Conservation (phyloP, 352 stramenopile species). For the Phytophthora sansomeana region DNA sequence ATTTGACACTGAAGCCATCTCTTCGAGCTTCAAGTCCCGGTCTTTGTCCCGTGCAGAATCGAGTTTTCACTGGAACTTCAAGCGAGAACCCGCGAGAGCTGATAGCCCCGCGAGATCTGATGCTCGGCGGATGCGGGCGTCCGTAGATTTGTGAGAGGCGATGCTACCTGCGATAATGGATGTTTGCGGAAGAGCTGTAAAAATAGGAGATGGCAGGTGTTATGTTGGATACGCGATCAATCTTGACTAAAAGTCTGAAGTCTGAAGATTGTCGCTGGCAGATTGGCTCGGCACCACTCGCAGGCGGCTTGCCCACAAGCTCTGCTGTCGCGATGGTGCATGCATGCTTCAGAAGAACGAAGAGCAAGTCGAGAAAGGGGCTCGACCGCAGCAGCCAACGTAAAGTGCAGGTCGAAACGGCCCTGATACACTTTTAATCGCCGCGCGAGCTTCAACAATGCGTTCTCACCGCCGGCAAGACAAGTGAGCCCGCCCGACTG, state of each 20-base stretch:
- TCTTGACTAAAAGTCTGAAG: too few species aligned
- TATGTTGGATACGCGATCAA: too few species aligned
- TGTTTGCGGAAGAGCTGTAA: background rate
- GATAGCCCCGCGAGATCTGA: background rate
- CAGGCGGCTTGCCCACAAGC: too few species aligned
- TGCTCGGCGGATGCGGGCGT: too few species aligned
- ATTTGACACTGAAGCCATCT: conserved; percentile 28
- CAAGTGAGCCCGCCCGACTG: background rate
- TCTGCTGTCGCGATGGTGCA: too few species aligned
- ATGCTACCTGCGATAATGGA: background rate
- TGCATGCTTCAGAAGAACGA: too few species aligned
- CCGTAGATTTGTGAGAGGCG: background rate
- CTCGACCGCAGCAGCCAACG: too few species aligned
- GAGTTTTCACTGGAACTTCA: conserved; percentile 8
- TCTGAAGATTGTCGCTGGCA: background rate
- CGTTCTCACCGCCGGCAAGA: background rate
- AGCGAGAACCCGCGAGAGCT: background rate
- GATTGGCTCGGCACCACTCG: too few species aligned
- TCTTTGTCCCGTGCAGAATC: conserved; percentile 5
- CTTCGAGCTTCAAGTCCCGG: conserved; percentile 20
- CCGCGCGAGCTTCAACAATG: background rate
- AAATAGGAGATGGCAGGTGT: background rate
- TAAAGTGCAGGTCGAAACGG: background rate
- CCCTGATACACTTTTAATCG: background rate
- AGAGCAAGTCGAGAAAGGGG: background rate